Base-by-base conservation (phyloP, 1,139 yeast genomes). In the Meyerozyma elateridarum region DNA sequence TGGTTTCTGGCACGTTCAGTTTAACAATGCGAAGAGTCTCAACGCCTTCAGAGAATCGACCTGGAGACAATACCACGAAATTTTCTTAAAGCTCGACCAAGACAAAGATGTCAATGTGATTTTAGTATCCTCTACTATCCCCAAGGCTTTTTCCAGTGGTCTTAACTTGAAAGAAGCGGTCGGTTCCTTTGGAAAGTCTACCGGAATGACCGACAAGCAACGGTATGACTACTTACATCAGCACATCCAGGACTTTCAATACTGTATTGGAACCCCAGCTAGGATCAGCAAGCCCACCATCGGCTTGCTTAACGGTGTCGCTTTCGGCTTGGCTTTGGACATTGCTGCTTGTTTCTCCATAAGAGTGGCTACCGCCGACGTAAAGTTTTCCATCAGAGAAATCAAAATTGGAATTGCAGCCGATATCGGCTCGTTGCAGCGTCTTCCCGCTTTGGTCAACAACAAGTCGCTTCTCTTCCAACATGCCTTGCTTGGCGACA, bases 371-470 rank as follows among this genome's bases (percentile, higher is more conserved):
- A 61, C 77, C 9, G 60, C 60, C 25, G 83, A 73, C 41, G 69
- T 73, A 16, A 58, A 56, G 28, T 68, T 82, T 42, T 71, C 84
- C 22, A 73, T 84, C 36, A 72, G 82, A 38, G 94, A 84, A 54
- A 77, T 82, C 40, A 76, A 75, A 40, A 67, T 84, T 36, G 94
- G 93, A 4, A 70, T 84, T 54, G 73, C 85, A 19, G 89, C 94
- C 3, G 94, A 84, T 51, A 81, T 84, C 44, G 94, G 94, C 8
- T 69, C 85, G 1, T 62, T 83, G 40, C 91, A 84, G 56, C 67
- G 93, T 50, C 50, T 82, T 37, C 83, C 87, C 5, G 51, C 54
- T 16, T 36, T 79, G 2, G 70, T 72, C 16, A 73, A 71, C 34
- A 81, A 79, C 52, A 58, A 64, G 21, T 78, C 87, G 8, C 66